These are phyloP conservation scores for Plasmodiophora brassicae DNA, from an alignment of 208 protist genomes.

Conservation along the genomic window DNA sequence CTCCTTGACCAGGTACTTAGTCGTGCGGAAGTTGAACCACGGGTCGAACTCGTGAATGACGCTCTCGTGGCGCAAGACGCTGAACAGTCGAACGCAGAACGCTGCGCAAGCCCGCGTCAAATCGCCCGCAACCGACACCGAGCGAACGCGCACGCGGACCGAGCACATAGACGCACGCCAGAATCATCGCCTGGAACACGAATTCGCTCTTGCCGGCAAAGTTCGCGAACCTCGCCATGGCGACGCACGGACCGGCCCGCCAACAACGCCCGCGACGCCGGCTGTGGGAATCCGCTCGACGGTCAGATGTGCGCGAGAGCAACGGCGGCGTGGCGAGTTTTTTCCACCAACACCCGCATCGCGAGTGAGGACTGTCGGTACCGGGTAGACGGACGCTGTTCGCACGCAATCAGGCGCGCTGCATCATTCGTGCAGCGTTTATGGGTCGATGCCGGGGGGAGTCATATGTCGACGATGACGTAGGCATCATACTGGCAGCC, in stretches of 20 bases:
- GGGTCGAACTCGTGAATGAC: conserved; percentile 58
- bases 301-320: too few species aligned
- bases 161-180: conserved; percentile 2
- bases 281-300: too few species aligned
- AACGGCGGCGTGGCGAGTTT: too few species aligned
- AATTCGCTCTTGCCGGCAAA: conserved; percentile 19
- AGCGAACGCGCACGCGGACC: neutral
- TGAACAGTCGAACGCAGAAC: conserved; percentile 47
- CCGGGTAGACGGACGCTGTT: too few species aligned
- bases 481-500: neutral
- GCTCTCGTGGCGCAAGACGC: conserved; percentile 45
- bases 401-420: too few species aligned
- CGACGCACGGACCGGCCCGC: too few species aligned
- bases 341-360: too few species aligned
- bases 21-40: conserved; percentile 73
- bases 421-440: too few species aligned
- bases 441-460: too few species aligned
- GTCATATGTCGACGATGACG: conserved; percentile 29
- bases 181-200: conserved; percentile 40
- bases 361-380: too few species aligned
- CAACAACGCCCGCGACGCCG: too few species aligned
- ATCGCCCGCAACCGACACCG: neutral
- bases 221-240: neutral
- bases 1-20: conserved; percentile 71
- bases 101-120: conserved; percentile 40